Percentiles rank a stretch among this genome's conserved stretches.
Evolutionary conservation across 140 eudicot genomes (phyloP).

Genomic region (Ambrosia hybrid): DNA sequence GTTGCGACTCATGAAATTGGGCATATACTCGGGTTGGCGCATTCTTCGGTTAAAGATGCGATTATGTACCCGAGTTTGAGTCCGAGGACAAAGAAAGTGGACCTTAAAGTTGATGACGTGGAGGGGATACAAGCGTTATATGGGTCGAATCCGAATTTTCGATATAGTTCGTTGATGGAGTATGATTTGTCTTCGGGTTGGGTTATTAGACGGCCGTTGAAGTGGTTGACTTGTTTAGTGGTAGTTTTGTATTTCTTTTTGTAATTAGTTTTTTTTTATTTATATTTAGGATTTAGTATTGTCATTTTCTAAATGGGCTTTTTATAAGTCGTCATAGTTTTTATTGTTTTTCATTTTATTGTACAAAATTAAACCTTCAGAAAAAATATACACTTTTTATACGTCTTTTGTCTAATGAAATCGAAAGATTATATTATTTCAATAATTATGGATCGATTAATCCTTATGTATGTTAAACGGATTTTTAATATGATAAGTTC

Average conservation of each 20-base stretch:
- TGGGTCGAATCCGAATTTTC: constrained; percentile 77
- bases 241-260: neutral
- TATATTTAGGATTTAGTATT: neutral
- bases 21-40: constrained; percentile 81
- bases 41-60: constrained; percentile 67
- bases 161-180: constrained; percentile 46
- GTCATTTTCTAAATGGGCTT: no score
- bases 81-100: constrained; percentile 67
- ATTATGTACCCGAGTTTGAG: constrained; percentile 79
- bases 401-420: neutral
- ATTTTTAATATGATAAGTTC: no score
- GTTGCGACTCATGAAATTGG: constrained; percentile 92
- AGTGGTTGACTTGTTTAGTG: constrained; percentile 37
- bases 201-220: constrained; percentile 21
- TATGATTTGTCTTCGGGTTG: constrained; percentile 57
- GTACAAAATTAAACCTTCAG: neutral
- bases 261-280: constrained; percentile 1
- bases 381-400: neutral
- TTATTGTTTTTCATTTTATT: constrained; percentile 9
- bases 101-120: constrained; percentile 70
- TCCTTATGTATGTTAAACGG: no score
- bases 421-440: neutral
- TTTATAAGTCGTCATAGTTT: constrained; percentile 5
- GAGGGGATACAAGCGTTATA: constrained; percentile 75
- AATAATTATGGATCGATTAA: no score